Evolutionary conservation across 345 rosid species (phyloP), one percentile per base, ranked within the genome.

Genomic region (Chamaenerion angustifolium): DNA sequence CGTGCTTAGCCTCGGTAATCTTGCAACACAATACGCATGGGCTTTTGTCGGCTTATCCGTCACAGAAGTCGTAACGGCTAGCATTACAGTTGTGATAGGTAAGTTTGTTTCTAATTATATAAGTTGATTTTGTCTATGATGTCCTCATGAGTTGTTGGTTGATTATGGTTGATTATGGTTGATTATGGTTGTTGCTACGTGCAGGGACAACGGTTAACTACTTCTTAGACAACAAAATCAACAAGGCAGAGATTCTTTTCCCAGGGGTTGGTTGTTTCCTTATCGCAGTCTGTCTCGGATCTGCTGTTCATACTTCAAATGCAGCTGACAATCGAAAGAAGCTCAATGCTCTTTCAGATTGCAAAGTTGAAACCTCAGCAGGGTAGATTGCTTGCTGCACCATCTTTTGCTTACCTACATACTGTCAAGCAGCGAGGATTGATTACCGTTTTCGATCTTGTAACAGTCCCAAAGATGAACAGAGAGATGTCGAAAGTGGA

Each of bases 31-130:
- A 49, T 83, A 83, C 64, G 84, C 87, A 53, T 72, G 76, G 75
- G 90, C 94, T 62, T 77, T 81, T 58, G 82, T 79, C 44, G 94
- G 96, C 19, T 75, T 88, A 59, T 78, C 92, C 2, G 84, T 88
- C 7, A 77, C 85, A 15, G 78, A 78, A 73, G 94, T 84, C 21
- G 71, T 88, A 53, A 10, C 78, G 40, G 64, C 79, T 23, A 74
- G 96, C 71, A 76, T 77, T 49, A 77, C 83, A 1, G 90, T 83
- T 56, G 85, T 86, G 35, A 76, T 82, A 72, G 87, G 15, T 23
- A 23, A 5, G 5, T 23, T 23, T 23, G 5, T 23, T 23, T 23
- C 2, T 23, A 23, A 23, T 23, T 2, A 23, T 23, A 23, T 23
- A 23, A 5, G 2, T 23, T 23, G 27, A 23, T 23, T 23, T 2